phyloP scores from a whole-genome alignment of 2,329 filamentous ascomycete species.

The Sporothrix luriei region DNA sequence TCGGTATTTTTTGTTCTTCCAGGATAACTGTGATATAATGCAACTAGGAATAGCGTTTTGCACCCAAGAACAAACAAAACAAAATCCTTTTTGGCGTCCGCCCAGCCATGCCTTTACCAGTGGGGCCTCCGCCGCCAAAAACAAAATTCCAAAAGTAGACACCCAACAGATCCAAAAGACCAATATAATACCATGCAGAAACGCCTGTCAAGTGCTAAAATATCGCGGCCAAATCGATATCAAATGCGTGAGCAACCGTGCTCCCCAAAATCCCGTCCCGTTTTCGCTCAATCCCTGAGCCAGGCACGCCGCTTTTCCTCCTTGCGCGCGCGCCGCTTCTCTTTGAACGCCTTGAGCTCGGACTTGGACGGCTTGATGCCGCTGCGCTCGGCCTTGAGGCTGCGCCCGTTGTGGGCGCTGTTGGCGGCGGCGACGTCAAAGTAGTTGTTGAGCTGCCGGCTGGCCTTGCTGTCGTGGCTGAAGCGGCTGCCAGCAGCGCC shows the following conservation, averaged over 20 bases:
- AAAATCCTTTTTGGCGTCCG: background rate
- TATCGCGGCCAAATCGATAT: slow-evolving; percentile 3
- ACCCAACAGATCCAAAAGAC: background rate
- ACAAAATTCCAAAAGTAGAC: background rate
- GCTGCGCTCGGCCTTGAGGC: slow-evolving; percentile 85
- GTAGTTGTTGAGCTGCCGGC: slow-evolving; percentile 86
- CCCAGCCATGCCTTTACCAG: background rate
- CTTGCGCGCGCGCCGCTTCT: slow-evolving; percentile 85
- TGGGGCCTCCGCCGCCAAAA: background rate
- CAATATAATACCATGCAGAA: background rate
- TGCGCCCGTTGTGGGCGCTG: slow-evolving; percentile 85
- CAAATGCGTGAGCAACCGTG: background rate
- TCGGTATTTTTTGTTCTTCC: background rate
- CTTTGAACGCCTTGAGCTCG: slow-evolving; percentile 87
- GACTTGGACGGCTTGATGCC: slow-evolving; percentile 81
- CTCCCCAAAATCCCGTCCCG: background rate
- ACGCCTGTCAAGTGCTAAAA: background rate
- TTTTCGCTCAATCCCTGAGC: slow-evolving; percentile 67
- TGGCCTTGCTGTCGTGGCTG: slow-evolving; percentile 84
- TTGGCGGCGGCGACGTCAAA: slow-evolving; percentile 96
- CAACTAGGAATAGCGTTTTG: background rate
- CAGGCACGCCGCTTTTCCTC: slow-evolving; percentile 93
- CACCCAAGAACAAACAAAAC: background rate
- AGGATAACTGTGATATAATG: background rate
- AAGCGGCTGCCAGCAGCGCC: slow-evolving; percentile 68